Evolutionary conservation across 2,329 filamentous ascomycete species (phyloP), one percentile per base, ranked within the genome.

Genomic region (Arthrobotrys pseudoclavata): DNA sequence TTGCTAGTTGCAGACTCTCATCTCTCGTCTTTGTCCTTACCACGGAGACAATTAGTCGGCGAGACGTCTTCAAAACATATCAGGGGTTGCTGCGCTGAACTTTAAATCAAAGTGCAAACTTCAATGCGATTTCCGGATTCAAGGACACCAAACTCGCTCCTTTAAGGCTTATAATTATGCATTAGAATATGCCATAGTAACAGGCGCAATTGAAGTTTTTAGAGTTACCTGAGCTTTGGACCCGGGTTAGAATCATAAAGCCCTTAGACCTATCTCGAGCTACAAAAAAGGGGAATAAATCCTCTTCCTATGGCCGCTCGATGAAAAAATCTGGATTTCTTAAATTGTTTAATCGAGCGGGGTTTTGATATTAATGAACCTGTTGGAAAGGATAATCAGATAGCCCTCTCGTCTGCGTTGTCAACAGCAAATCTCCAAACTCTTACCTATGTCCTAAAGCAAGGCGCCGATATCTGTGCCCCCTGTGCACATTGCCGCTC

Each of bases 391-490:
- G 7, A 13, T 2, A 9, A 13, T 15, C 29, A 47, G 18, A 47
- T 15, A 7, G 42, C 40, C 20, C 45, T 60, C 22, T 10, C n/a
- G 12, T 24, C 18, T 10, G 53, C 53, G 2, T 4, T 60, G 53
- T 1, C 7, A 7, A 10, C 4, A 5, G 53, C 29, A 4, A 7
- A 40, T 20, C 29, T 60, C 10, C 29, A 40, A 24, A 22, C 4
- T 22, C 0, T 37, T 20, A 20, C 53, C 1, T 40, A 60, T 24
- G 7, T 60, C 22, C 13, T 60, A 40, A 24, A 40, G 22, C 24
- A 60, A 12, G 53, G 53, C 4, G 53, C 29, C 29, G 53, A 60
- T 60, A 60, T 60, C 2, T 57, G 34, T 31, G 52, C 52, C 9
- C 52, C 52, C 9, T 57, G 52, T 7, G 15, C 0, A 15, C 4